Conservation (phyloP, 495 filamentous ascomycete genomes). For the Elaphomyces granulatus region DNA sequence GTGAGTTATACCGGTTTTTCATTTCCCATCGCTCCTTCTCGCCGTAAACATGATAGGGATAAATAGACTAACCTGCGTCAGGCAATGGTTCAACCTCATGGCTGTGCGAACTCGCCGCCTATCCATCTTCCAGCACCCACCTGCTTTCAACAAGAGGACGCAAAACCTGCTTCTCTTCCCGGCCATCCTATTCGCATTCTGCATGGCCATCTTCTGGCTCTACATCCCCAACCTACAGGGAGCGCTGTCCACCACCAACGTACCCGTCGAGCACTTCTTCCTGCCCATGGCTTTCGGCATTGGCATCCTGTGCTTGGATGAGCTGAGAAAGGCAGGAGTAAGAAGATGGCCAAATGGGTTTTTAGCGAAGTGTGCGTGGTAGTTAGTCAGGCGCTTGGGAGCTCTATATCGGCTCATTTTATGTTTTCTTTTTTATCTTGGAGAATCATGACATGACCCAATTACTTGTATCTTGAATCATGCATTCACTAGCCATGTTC, state of each 20-base stretch:
- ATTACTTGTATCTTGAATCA: too few relatives aligned
- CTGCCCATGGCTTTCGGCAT: constrained; percentile 48
- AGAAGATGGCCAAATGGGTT: constrained; percentile 34
- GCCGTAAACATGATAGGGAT: too few relatives aligned
- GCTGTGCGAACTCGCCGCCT: constrained; percentile 48
- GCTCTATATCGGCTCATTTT: too few relatives aligned
- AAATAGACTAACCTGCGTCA: too few relatives aligned
- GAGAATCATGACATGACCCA: too few relatives aligned
- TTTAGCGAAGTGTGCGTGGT: constrained; percentile 38
- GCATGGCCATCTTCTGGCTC: constrained; percentile 48
- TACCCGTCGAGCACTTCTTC: constrained; percentile 53
- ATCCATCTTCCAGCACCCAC: constrained; percentile 50
- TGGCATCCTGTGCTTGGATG: constrained; percentile 44
- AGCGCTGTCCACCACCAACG: constrained; percentile 35
- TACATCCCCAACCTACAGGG: constrained; percentile 44
- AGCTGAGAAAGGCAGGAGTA: constrained; percentile 39
- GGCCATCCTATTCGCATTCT: constrained; percentile 45
- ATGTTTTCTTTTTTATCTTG: neutral
- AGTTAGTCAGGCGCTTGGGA: neutral
- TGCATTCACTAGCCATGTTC: too few relatives aligned
- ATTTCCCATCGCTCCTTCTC: constrained; percentile 1
- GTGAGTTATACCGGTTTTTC: constrained; percentile 29
- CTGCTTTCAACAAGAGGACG: constrained; percentile 39
- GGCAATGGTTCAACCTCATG: constrained; percentile 59
- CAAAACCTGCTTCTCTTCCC: constrained; percentile 51